Evolutionary conservation across 495 filamentous ascomycete genomes (phyloP), one percentile per base, ranked within the genome.

Genomic region (Neurospora intermedia): DNA sequence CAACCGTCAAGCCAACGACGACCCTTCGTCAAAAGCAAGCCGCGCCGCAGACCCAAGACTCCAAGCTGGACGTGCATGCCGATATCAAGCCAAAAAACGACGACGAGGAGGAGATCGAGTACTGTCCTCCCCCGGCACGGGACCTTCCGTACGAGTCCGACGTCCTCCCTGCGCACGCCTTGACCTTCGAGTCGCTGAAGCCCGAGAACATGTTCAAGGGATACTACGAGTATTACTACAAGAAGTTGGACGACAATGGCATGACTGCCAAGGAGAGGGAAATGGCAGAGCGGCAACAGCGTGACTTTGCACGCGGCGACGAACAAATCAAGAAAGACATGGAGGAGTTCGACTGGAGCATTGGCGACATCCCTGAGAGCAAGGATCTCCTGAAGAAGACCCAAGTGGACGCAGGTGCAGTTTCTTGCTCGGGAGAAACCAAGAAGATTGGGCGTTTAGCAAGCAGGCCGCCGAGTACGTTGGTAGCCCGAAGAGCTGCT

Each of bases 71-170:
- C 42, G 83, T 86, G 70, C 80, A 83, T 69, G 76, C 74, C 20
- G 78, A 81, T 72, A 77, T 76, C 41, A 80, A 79, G 46, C 74
- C 81, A 3, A 74, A 82, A 8, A 77, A 79, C 11, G 35, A 42
- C 38, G 82, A 85, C 20, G 84, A 90, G 35, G 91, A 94, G 74
- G 90, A 93, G 73, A 84, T 90, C 43, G 82, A 87, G 74, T 83
- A 83, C 72, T 78, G 77, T 31, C 84, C 85, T 74, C 88, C 84
- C 74, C 76, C 77, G 71, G 78, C 78, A 35, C 81, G 81, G 86
- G 92, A 91, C 69, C 84, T 91, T 6, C 91, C 91, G 0, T 94
- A 96, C 78, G 77, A 91, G 72, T 92, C 92, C 27, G 92, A 97
- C 70, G 89, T 94, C 70, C 88, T 93, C 70, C 89, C 88, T 16